Evolutionary conservation across 2,329 filamentous ascomycete species (phyloP).

Genomic region (Colletotrichum tamarilloi): DNA sequence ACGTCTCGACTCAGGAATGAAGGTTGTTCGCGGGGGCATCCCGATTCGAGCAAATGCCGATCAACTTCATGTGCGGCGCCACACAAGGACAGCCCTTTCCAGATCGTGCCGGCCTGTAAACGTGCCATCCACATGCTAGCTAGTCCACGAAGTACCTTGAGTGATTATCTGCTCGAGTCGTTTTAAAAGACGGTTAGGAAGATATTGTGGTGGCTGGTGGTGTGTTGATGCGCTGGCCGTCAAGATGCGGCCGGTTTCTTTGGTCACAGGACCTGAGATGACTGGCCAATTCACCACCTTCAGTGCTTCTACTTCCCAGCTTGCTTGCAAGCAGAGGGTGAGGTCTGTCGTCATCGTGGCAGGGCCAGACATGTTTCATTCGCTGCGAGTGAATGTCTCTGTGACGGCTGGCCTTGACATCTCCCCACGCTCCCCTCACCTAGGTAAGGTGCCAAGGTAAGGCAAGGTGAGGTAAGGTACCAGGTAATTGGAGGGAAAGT

Average conservation of each 20-base stretch:
- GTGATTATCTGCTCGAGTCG: not conserved
- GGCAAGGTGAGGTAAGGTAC: too few species aligned
- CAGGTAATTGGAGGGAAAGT: too few species aligned
- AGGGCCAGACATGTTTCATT: slow-evolving; percentile 3
- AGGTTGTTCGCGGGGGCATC: slow-evolving; percentile 9
- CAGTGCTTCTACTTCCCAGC: not conserved
- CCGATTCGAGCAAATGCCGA: not conserved
- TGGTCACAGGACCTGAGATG: not conserved
- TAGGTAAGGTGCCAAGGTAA: too few species aligned
- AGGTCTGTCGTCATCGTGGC: slow-evolving; percentile 17
- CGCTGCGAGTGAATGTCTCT: not conserved
- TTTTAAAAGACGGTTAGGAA: not conserved
- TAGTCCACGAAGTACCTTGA: too few species aligned
- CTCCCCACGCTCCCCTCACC: too few species aligned
- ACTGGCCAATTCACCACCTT: too few species aligned
- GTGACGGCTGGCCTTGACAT: too few species aligned
- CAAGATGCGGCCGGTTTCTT: not conserved
- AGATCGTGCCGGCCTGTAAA: too few species aligned
- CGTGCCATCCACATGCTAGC: not conserved
- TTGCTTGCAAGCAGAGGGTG: not conserved
- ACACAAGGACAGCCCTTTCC: not conserved
- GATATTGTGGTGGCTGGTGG: slow-evolving; percentile 11
- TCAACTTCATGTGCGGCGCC: not conserved
- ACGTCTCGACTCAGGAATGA: slow-evolving; percentile 7
- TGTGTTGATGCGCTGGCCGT: slow-evolving; percentile 1